phyloP scores from a whole-genome alignment of 2,329 filamentous ascomycete genomes.

The Neurospora crassa region DNA sequence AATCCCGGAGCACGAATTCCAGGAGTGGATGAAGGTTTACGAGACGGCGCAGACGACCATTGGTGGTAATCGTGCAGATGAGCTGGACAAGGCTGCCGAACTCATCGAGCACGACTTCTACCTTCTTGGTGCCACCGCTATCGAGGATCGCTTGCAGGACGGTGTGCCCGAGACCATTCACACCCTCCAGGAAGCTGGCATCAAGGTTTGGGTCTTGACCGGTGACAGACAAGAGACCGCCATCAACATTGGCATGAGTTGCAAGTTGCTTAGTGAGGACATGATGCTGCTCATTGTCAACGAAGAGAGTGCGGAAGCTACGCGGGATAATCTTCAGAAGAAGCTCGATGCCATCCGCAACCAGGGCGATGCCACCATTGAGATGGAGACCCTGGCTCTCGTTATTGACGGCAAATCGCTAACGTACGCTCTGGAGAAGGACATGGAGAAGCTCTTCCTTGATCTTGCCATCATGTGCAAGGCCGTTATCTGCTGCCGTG shows the following conservation, averaged over 20 bases:
- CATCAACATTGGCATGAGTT: constrained; percentile 99
- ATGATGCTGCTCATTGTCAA: constrained; percentile 98
- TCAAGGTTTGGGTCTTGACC: constrained; percentile 98
- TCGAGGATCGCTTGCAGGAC: constrained; percentile 93
- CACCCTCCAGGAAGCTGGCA: constrained; percentile 89
- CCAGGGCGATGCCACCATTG: constrained; percentile 66
- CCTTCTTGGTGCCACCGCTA: constrained; percentile 88
- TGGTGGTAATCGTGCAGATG: constrained; percentile 82
- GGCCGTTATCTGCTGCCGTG: constrained; percentile 96
- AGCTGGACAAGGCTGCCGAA: constrained; percentile 94
- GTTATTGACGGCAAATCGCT: constrained; percentile 95
- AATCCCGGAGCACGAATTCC: constrained; percentile 78
- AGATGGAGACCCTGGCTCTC: constrained; percentile 79
- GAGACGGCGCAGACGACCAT: constrained; percentile 85
- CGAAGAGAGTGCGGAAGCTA: constrained; percentile 70
- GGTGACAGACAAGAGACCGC: constrained; percentile 97
- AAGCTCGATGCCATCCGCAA: constrained; percentile 85
- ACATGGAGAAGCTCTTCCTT: constrained; percentile 86
- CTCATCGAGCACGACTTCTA: constrained; percentile 89
- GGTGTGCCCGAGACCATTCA: constrained; percentile 97
- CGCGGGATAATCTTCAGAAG: constrained; percentile 82
- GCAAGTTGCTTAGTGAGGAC: constrained; percentile 94
- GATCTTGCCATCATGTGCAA: constrained; percentile 94
- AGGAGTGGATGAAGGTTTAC: constrained; percentile 78
- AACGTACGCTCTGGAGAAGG: constrained; percentile 85